Evolutionary conservation across 75 land plant species (phyloP), one percentile per base, ranked within the genome.

Genomic region (Pinus taeda): DNA sequence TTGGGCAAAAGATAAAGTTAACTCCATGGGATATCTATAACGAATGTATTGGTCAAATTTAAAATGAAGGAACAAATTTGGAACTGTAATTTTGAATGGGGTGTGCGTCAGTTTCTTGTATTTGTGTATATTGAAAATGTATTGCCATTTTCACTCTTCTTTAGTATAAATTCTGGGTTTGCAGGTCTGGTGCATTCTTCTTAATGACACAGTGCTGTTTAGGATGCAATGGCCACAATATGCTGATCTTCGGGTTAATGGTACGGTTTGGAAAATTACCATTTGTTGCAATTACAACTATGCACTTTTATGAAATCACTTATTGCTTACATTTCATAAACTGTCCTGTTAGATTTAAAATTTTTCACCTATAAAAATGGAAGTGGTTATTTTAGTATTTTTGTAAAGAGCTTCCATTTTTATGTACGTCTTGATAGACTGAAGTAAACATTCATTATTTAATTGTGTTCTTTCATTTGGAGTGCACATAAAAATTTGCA

Each of bases 191-290:
- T 95, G 99, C 71, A 80, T 97, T 70, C 98, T 97, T 72, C 88
- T 97, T 15, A 95, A 89, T 81, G 99, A 97, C 77, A 91, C 86
- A 80, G 98, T 97, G 67, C 64, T 89, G 37, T 97, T 97, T 76
- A 84, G 99, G 80, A 95, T 97, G 96, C 99, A 97, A 57, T 97
- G 99, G 99, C 98, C 99, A 39, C 92, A 90, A 59, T 90, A 83
- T 83, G 85, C 91, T 22, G 98, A 95, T 37, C 80, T 97, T 17
- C 92, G 91, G 45, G 84, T 97, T 57, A 97, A 97, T 87, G 98
- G 99, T 95, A 90, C 77, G 82, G 6, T 76, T 12, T 65, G 36
- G 24, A 12, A 26, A 12, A 6, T 26, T 62, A 26, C 30, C 36
- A 24, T n/a, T 26, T 62, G 30, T 24, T 62, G 64, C 22, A 22